phyloP scores from a whole-genome alignment of 2,329 filamentous ascomycete genomes.

The Clonostachys solani region DNA sequence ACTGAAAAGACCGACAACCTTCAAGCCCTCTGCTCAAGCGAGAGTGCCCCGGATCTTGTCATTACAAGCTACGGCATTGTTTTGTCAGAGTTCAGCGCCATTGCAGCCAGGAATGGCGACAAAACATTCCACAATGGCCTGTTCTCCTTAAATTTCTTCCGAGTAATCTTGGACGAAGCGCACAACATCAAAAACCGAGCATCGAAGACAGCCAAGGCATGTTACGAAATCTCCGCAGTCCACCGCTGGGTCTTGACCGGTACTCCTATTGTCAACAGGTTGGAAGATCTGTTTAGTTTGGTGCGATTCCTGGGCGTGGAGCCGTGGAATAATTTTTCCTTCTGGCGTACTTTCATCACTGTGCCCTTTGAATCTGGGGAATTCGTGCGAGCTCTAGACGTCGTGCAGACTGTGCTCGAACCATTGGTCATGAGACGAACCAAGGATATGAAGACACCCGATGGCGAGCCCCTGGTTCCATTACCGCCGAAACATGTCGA shows the following conservation, averaged over 20 bases:
- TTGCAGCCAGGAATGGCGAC: conserved; percentile 63
- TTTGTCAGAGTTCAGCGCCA: conserved; percentile 76
- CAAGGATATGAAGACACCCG: conserved; percentile 96
- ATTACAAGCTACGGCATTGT: conserved; percentile 94
- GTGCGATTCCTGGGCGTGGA: conserved; percentile 91
- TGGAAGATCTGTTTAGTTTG: conserved; percentile 92
- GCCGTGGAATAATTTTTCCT: conserved; percentile 98
- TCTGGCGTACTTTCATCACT: conserved; percentile 98
- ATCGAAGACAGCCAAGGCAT: conserved; percentile 92
- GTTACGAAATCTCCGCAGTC: conserved; percentile 79
- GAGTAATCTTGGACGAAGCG: conserved; percentile 91
- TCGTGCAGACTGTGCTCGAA: conserved; percentile 94
- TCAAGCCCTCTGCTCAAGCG: conserved; percentile 70
- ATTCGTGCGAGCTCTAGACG: conserved; percentile 87
- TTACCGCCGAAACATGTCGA: conserved; percentile 76
- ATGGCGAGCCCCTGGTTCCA: conserved; percentile 70
- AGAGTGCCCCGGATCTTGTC: conserved; percentile 84
- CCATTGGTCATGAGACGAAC: conserved; percentile 92
- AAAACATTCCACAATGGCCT: conserved; percentile 65
- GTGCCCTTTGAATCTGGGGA: conserved; percentile 95
- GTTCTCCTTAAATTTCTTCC: conserved; percentile 92
- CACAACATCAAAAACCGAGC: conserved; percentile 88
- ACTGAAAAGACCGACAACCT: conserved; percentile 77
- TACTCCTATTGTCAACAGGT: conserved; percentile 92
- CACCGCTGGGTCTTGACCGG: conserved; percentile 94